A percentile compares a stretch with the other conserved stretches of the same genome.
phyloP scores from a whole-genome alignment of 164 flowering plant species.

The Echeveria elegans region DNA sequence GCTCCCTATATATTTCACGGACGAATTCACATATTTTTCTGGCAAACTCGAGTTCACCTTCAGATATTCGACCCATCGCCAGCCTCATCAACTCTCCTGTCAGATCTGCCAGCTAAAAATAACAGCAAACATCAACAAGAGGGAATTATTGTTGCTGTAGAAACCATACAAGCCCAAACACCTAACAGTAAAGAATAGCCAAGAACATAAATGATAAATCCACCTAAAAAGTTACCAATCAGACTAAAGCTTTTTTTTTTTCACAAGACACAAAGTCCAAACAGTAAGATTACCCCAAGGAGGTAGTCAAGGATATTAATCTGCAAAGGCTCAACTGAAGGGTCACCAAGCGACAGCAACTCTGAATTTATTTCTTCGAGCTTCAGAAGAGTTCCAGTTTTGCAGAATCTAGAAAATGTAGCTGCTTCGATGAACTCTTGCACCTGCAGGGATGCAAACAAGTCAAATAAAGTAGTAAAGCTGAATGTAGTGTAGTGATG shows the following conservation, averaged over 20 bases:
- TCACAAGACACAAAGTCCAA: no score
- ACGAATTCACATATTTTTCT: slow-evolving; percentile 70
- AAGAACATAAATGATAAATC: no score
- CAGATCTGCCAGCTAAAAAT: slow-evolving; percentile 67
- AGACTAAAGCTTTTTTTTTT: no score
- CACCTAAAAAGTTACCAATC: no score
- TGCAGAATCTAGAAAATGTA: slow-evolving; percentile 73
- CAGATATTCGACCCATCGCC: slow-evolving; percentile 86
- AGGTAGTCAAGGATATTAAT: slow-evolving; percentile 50
- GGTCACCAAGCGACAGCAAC: slow-evolving; percentile 52
- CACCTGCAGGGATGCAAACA: slow-evolving; percentile 37
- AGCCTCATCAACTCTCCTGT: slow-evolving; percentile 95
- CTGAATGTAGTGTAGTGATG: not conserved
- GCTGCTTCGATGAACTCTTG: slow-evolving; percentile 98
- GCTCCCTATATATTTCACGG: no score
- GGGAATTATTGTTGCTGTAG: no score
- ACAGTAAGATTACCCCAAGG: slow-evolving; percentile 54
- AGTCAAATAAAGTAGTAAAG: not conserved
- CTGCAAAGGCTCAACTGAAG: slow-evolving; percentile 69
- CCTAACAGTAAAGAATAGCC: no score
- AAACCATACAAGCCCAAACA: no score
- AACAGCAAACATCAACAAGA: no score
- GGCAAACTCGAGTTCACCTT: slow-evolving; percentile 82
- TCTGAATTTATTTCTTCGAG: slow-evolving; percentile 74
- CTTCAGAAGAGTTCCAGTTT: slow-evolving; percentile 56